Evolutionary conservation across 306 rosid genomes (phyloP), one percentile per base, ranked within the genome.

Genomic region (Castanea mollissima): DNA sequence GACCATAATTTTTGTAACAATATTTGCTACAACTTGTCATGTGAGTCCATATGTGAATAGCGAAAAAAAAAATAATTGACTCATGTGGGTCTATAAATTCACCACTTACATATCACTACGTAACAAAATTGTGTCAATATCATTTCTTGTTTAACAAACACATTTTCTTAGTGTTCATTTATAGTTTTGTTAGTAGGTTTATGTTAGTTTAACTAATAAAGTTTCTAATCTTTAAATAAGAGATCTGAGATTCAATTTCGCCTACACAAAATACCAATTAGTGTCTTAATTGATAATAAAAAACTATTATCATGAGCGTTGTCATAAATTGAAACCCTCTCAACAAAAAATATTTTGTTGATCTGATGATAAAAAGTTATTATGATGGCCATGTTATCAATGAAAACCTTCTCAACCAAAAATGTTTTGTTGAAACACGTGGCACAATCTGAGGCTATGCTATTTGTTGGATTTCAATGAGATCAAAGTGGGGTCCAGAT

Each of bases 261-360:
- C 2, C 1, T 41, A 41, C 1, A 41, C 2, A 0, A 41, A 41
- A 41, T 7, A 41, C 0, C 0, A 0, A 41, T 8, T 8, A 8
- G 0, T 2, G 0, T 8, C 0, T 41, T 41, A 0, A 41, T 8
- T 41, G 0, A 41, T 8, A 0, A 8, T 41, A 41, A 8, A 41
- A 0, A 41, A 0, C 0, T 41, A 41, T 41, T 8, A 41, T 41
- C 0, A 35, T 1, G 41, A 5, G 0, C 11, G 0, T 7, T 7
- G 0, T 0, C 0, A 38, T 38, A 7, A 0, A 0, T 2, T 7
- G 0, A 7, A 41, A 41, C 3, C 0, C 2, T 7, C 0, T 0
- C 1, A 0, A 1, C 2, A 7, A 41, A 7, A 41, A 38, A 0
- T 23, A 31, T 35, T 8, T 68, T 27, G n/a, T 1, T 38, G 0